A percentile compares a stretch with the other conserved stretches of the same genome.
phyloP scores from a whole-genome alignment of 208 protist species.

The Leishmania gerbilli region DNA sequence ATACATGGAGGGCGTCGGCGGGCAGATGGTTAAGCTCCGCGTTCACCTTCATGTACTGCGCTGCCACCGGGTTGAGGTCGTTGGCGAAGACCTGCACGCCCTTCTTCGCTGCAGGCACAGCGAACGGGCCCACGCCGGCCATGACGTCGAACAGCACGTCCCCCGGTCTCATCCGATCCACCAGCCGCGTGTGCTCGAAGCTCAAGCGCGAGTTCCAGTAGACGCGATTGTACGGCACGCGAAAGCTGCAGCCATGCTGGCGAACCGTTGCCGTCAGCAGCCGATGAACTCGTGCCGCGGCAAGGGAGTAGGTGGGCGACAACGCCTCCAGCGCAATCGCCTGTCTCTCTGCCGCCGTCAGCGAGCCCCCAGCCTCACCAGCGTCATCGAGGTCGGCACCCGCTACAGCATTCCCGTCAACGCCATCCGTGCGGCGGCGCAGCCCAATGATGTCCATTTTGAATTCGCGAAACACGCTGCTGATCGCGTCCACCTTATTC shows the following conservation, averaged over 20 bases:
- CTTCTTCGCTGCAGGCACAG: constrained; percentile 92
- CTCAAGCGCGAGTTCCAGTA: constrained; percentile 98
- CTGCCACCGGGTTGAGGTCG: constrained; percentile 96
- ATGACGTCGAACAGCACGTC: constrained; percentile 95
- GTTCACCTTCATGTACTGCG: constrained; percentile 93
- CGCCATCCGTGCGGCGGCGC: constrained; percentile 34
- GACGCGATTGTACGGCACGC: constrained; percentile 96
- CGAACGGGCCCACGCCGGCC: constrained; percentile 98
- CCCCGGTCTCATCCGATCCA: constrained; percentile 67
- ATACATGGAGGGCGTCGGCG: constrained; percentile 52
- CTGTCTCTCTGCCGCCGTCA: constrained; percentile 34
- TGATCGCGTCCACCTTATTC: constrained; percentile 96
- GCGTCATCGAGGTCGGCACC: background rate
- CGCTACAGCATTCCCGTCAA: background rate
- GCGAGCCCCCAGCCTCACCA: background rate
- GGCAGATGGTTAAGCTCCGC: constrained; percentile 85
- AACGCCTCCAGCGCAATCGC: constrained; percentile 18
- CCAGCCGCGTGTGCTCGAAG: constrained; percentile 94
- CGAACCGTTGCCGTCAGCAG: constrained; percentile 77
- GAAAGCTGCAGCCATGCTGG: constrained; percentile 94
- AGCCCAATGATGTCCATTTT: constrained; percentile 96
- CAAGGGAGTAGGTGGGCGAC: background rate
- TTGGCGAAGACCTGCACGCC: constrained; percentile 94
- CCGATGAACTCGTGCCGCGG: constrained; percentile 34
- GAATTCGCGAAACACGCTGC: constrained; percentile 96